Evolutionary conservation across 805 yeast species (phyloP), one percentile per base, ranked within the genome.

Genomic region (Clavispora fructus): DNA sequence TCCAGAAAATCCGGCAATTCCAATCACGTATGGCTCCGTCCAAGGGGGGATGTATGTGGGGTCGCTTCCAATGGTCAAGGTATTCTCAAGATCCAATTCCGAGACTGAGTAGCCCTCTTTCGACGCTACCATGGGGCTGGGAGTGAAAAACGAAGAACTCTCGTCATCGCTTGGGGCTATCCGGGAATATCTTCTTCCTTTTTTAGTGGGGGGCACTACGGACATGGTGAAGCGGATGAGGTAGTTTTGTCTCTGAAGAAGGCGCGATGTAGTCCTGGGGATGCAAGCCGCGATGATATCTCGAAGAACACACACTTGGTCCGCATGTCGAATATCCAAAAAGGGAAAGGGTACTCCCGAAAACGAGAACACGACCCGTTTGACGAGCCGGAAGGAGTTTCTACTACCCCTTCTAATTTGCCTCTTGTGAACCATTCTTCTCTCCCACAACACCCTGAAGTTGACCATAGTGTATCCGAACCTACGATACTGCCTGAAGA

Each of bases 21-120:
- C 95, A 52, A 87, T 87, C 42, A 87, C 79, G 56, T 86, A 87
- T 0, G 95, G 95, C 42, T 85, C 83, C 1, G 82, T 80, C 95
- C 95, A 87, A n/a, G 95, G 95, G 7, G 95, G 95, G 7, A 68
- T 65, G 58, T 62, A 55, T n/a, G 51, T 51, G 1, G 48, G 42
- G 12, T 25, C 39, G 10, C 29, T 7, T 2, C 40, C 19, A 29
- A 27, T 32, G 14, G 40, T 12, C 17, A 14, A 26, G 17, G 32
- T 11, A 25, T 39, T 38, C 11, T 31, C 42, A 11, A 32, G 37
- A 19, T 17, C 29, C 11, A 37, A 19, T 13, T 14, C 35, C 1
- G 25, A 35, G 27, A n/a, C 30, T 7, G 23, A 29, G 27, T 26
- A 30, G 30, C 32, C 40, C 12, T 33, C 38, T 9, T 42, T 42